These are phyloP conservation scores for Psilocybe tampanensis DNA, from an alignment of 768 basidiomycete species.

Conservation along the genomic window DNA sequence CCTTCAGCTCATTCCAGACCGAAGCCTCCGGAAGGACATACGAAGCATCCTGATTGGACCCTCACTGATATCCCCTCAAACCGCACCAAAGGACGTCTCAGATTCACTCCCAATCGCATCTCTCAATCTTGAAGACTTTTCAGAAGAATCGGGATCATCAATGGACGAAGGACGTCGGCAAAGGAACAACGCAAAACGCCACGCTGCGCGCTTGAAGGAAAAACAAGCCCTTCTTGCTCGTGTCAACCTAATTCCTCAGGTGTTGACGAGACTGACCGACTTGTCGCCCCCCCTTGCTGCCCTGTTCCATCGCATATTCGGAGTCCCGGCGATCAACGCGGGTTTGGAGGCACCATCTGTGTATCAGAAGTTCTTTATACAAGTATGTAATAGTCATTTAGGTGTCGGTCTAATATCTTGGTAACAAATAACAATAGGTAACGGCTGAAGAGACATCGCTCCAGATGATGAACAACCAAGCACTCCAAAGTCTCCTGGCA, in stretches of 20 bases:
- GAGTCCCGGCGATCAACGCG: too few species aligned
- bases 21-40: background rate
- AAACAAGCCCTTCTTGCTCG: background rate
- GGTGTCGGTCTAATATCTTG: too few species aligned
- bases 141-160: too few species aligned
- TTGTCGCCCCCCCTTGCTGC: background rate
- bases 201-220: background rate
- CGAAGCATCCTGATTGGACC: conserved; percentile 1
- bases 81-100: too few species aligned
- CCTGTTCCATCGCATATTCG: background rate
- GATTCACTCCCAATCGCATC: too few species aligned
- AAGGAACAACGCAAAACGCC: too few species aligned
- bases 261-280: background rate
- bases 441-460: background rate
- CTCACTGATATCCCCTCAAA: background rate
- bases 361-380: background rate
- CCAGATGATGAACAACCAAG: too few species aligned
- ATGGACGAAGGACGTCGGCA: too few species aligned
- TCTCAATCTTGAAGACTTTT: too few species aligned
- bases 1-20: conserved; percentile 7
- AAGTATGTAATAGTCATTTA: too few species aligned
- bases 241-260: background rate
- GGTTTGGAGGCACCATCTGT: background rate
- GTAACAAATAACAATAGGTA: too few species aligned
- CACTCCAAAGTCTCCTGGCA: too few species aligned